These are phyloP conservation scores for Camellia oleifera DNA, from an alignment of 179 eudicot genomes.

Conservation along the genomic window DNA sequence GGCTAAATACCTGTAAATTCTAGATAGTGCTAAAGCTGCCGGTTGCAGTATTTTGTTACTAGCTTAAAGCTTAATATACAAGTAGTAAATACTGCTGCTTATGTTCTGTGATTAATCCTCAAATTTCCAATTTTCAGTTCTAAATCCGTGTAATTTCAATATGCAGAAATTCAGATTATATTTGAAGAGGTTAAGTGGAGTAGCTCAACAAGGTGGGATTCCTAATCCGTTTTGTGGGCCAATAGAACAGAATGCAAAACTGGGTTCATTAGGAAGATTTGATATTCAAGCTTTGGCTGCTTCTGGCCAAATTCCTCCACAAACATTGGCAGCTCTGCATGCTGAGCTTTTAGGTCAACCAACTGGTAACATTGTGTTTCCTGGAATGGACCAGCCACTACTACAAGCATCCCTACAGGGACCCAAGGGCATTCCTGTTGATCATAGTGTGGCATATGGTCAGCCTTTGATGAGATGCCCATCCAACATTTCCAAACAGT, in stretches of 20 bases:
- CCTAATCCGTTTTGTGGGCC: slow-evolving; percentile 37
- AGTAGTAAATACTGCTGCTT: not conserved
- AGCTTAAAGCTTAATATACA: not conserved
- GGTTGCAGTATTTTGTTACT: not conserved
- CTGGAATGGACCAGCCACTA: slow-evolving; percentile 35
- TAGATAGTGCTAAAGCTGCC: not conserved
- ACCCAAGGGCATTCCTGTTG: slow-evolving; percentile 30
- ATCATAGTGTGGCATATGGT: slow-evolving; percentile 36
- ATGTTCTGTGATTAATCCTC: not conserved
- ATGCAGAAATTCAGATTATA: slow-evolving; percentile 57
- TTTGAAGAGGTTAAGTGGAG: slow-evolving; percentile 47
- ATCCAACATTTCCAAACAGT: slow-evolving; percentile 33
- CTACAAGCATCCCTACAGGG: slow-evolving; percentile 34
- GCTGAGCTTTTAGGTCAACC: slow-evolving; percentile 51
- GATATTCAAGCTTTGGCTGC: slow-evolving; percentile 48
- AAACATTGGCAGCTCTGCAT: slow-evolving; percentile 47
- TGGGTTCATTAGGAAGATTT: slow-evolving; percentile 39
- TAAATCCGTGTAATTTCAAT: slow-evolving; percentile 2
- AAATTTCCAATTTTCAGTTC: slow-evolving; percentile 1
- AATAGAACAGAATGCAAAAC: slow-evolving; percentile 32
- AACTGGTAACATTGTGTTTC: slow-evolving; percentile 27
- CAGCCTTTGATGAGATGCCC: slow-evolving; percentile 41
- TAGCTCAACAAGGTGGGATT: slow-evolving; percentile 46
- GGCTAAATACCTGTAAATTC: not conserved
- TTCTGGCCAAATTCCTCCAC: slow-evolving; percentile 51